Evolutionary conservation across 2,329 filamentous ascomycete species (phyloP).

Genomic region (Fusarium clavum): DNA sequence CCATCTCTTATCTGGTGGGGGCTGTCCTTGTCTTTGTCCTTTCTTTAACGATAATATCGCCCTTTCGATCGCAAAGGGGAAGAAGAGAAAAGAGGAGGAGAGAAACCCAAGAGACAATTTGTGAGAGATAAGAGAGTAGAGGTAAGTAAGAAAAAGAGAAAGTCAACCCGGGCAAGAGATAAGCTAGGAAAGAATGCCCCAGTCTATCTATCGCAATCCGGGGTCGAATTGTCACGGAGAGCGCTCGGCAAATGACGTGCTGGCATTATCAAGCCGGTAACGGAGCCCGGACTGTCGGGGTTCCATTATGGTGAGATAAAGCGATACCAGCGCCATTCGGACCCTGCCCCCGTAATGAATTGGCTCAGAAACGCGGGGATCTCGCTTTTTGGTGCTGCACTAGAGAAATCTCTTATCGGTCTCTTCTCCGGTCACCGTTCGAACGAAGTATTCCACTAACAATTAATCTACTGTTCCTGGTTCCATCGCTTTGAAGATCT

Average conservation of each 20-base stretch:
- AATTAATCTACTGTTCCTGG: not conserved
- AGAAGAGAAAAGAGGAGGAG: not conserved
- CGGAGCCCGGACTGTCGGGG: conserved; percentile 42
- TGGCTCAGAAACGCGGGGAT: not conserved
- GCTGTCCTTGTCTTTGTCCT: not conserved
- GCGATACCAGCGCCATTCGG: conserved; percentile 28
- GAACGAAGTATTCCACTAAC: conserved; percentile 21
- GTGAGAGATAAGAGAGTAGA: conserved; percentile 12
- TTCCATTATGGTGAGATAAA: conserved; percentile 19
- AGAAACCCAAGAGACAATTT: not conserved
- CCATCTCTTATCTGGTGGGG: conserved; percentile 33
- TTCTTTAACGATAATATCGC: not conserved
- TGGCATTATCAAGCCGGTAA: conserved; percentile 48
- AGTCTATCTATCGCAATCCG: conserved; percentile 40
- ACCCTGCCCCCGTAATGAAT: conserved; percentile 9
- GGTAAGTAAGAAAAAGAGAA: not conserved
- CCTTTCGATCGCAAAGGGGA: not conserved
- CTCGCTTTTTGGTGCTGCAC: not conserved
- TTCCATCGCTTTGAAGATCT: not conserved
- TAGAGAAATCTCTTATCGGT: conserved; percentile 7
- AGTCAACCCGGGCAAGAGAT: not conserved
- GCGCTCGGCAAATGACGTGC: conserved; percentile 46
- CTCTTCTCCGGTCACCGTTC: conserved; percentile 17
- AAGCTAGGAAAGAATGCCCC: conserved; percentile 12
- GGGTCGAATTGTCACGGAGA: conserved; percentile 42